phyloP scores from a whole-genome alignment of 129 eudicot species.

The Mikania micrantha region DNA sequence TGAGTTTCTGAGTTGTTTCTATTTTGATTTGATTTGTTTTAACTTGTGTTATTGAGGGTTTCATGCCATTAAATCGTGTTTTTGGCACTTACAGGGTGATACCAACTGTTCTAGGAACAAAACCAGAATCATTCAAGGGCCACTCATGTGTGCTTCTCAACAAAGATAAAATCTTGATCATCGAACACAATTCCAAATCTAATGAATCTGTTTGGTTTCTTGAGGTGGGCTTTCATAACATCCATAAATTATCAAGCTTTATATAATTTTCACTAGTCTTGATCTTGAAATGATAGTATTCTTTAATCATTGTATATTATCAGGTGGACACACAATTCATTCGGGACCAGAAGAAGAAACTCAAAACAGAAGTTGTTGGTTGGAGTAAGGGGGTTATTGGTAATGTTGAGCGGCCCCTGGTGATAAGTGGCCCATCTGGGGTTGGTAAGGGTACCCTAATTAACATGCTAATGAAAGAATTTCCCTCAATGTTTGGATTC shows the following conservation, averaged over 20 bases:
- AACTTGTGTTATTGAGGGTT: not conserved
- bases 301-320: not conserved
- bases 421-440: slow-evolving; percentile 97
- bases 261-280: not conserved
- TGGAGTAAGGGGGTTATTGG: slow-evolving; percentile 91
- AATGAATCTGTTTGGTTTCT: slow-evolving; percentile 81
- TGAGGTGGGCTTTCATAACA: slow-evolving; percentile 53
- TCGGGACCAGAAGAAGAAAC: slow-evolving; percentile 42
- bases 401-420: slow-evolving; percentile 56
- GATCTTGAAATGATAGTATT: not conserved
- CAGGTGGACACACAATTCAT: slow-evolving; percentile 76
- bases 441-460: slow-evolving; percentile 91
- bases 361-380: slow-evolving; percentile 64
- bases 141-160: slow-evolving; percentile 53
- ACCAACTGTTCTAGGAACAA: slow-evolving; percentile 74
- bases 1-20: slow-evolving; percentile 24
- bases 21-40: not conserved
- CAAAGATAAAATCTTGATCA: slow-evolving; percentile 58
- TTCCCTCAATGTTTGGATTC: slow-evolving; percentile 81
- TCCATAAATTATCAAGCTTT: not conserved
- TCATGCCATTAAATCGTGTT: not conserved
- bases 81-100: slow-evolving; percentile 43
- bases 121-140: slow-evolving; percentile 47
- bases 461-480: slow-evolving; percentile 65
- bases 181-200: slow-evolving; percentile 41